Base-by-base conservation (phyloP, 139 green algal genomes). In the Eudorina sp. region DNA sequence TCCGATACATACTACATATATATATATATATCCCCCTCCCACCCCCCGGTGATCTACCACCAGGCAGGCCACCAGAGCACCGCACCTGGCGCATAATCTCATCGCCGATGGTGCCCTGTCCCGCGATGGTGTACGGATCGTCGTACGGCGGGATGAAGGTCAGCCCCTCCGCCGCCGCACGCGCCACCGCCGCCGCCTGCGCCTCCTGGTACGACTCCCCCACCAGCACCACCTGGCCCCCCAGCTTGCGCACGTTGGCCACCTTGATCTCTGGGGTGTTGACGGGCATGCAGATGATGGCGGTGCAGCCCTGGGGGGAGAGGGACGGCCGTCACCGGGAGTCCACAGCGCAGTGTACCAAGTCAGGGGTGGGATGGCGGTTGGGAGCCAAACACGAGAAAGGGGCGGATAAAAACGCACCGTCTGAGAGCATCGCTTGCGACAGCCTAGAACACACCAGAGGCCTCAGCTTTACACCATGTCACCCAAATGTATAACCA, bases 181-280 rank as follows among this genome's bases (percentile, higher is more conserved):
- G 73, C 29, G 64, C 66, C 81, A 90, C 94, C 18, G 95, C 95
- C 34, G 94, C 94, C 60, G 90, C 64, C 93, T 99, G 96, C 29
- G 96, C 97, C 90, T 98, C 98, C 82, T 97, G 95, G 90, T 99
- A 99, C 31, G 89, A 95, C 84, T 99, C 98, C 0, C 98, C 98
- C 46, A 98, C 94, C 77, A 99, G 93, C 90, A 98, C 94, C 53
- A 99, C 97, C 46, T 90, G 92, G 18, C 95, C 98, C 6, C 98
- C 98, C 66, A 99, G 92, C 53, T 92, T 88, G 89, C 90, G 89
- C 46, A 99, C 97, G 58, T 92, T 94, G 40, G 77, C 86, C 9
- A 95, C 85, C 91, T 99, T 98, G 93, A 99, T 98, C 41, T 89
- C 90, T 0, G 96, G 96, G 5, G 96, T 98, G 62, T 91, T 98